Evolutionary conservation across 768 basidiomycete genomes (phyloP), one percentile per base, ranked within the genome.

Genomic region (Russula sp.): DNA sequence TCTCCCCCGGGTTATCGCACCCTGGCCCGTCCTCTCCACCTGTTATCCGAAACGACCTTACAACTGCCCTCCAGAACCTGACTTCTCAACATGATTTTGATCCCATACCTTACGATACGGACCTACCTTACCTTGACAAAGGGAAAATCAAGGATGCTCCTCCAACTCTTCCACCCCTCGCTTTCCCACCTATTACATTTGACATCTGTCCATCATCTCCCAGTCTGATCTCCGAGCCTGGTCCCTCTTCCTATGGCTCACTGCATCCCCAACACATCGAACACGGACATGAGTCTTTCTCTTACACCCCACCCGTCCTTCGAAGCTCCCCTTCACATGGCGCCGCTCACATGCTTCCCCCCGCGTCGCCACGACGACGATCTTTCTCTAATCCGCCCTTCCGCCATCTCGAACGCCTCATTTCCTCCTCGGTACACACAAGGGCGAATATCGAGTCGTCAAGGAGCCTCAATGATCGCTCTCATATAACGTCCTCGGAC

Each of bases 101-200:
- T 24, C 26, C 6, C 52, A 56, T 68, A 28, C 54, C 46, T 49
- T 61, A 69, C 20, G 68, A 63, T 49, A 57, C 60, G 5, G 67
- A 58, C 49, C 34, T 36, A 38, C 40, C 61, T n/a, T 46, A 46
- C 44, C 69, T 51, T 63, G 67, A 72, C 69, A 70, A 90, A 87
- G 76, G 84, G 80, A 69, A 88, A 82, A 75, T 85, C 79, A 59
- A 75, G 56, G 75, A 77, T 69, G 63, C 72, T 38, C 82, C 86
- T 52, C 85, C 88, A 63, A 78, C 78, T 72, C 79, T 89, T 65
- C 87, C 89, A 64, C 87, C 88, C 66, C 77, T 89, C 63, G 76
- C 80, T 36, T 85, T 91, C 70, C 78, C 83, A 57, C 77, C 83
- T 34, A 76, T 86, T 42, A 78, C 79, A 61, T 77, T 88, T 66